Evolutionary conservation across 2,329 filamentous ascomycete genomes (phyloP).

Genomic region (Fusarium sp.): DNA sequence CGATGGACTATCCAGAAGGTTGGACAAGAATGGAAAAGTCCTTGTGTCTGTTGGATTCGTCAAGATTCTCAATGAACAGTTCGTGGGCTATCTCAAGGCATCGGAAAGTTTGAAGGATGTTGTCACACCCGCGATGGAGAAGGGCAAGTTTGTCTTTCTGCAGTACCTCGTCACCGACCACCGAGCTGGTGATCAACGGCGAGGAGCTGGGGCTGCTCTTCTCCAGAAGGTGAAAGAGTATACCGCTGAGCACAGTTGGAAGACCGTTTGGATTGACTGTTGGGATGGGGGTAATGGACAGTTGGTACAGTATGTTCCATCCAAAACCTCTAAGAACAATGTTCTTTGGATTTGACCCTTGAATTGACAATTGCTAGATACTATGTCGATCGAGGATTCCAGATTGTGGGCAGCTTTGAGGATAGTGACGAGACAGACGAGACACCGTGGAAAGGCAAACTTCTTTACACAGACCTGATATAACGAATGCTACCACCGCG

Average conservation of each 20-base stretch:
- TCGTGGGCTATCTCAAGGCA: conserved; percentile 27
- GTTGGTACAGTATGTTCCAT: conserved; percentile 38
- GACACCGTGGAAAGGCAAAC: conserved; percentile 32
- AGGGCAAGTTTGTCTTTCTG: conserved; percentile 36
- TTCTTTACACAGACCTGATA: conserved; percentile 35
- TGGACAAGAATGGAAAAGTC: conserved; percentile 29
- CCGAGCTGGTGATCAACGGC: conserved; percentile 27
- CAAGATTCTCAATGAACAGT: conserved; percentile 15
- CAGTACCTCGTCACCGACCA: conserved; percentile 34
- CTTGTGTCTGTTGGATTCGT: conserved; percentile 36
- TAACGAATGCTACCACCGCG: conserved; percentile 12
- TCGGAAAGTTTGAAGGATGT: conserved; percentile 27
- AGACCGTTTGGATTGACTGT: conserved; percentile 48
- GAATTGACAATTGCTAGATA: conserved; percentile 38
- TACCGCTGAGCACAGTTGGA: conserved; percentile 28
- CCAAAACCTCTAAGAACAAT: neutral
- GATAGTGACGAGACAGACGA: conserved; percentile 4
- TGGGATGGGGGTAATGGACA: conserved; percentile 47
- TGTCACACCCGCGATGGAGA: conserved; percentile 21
- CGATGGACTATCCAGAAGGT: conserved; percentile 31
- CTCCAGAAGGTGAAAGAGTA: conserved; percentile 38
- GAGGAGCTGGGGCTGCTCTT: conserved; percentile 33
- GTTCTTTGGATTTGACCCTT: neutral
- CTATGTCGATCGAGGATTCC: conserved; percentile 38
- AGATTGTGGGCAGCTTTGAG: conserved; percentile 27